Evolutionary conservation across 805 yeast genomes (phyloP).

Genomic region (Priceomyces melissophilus): DNA sequence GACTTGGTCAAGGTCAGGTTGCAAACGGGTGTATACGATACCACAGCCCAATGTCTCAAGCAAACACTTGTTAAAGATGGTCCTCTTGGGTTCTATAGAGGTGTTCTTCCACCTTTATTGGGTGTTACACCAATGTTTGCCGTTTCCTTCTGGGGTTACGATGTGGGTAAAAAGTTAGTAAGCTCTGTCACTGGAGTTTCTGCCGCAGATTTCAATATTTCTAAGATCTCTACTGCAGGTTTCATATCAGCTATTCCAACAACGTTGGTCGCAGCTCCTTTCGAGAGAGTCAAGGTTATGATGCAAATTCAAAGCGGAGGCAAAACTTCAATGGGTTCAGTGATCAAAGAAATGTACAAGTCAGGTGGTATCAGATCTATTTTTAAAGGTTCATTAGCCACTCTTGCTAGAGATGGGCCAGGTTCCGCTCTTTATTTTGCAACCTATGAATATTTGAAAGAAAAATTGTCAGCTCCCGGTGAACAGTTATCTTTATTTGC

Average conservation of each 20-base stretch:
- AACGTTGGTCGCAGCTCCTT: conserved; percentile 95
- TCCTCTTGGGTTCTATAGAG: conserved; percentile 79
- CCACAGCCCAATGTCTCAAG: conserved; percentile 65
- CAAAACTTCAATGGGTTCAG: conserved; percentile 51
- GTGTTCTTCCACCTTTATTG: conserved; percentile 89
- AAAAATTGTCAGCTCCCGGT: conserved; percentile 52
- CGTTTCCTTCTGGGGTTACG: conserved; percentile 97
- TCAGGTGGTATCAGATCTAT: conserved; percentile 83
- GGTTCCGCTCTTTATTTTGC: conserved; percentile 96
- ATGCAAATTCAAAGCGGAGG: conserved; percentile 67
- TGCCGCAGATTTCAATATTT: conserved; percentile 49
- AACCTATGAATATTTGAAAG: conserved; percentile 81
- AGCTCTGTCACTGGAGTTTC: conserved; percentile 36
- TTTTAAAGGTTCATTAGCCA: conserved; percentile 88
- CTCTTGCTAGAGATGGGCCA: conserved; percentile 95
- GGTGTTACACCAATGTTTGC: conserved; percentile 99
- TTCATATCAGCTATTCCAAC: conserved; percentile 93
- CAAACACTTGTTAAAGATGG: conserved; percentile 74
- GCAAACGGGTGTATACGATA: conserved; percentile 72
- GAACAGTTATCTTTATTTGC: conserved; percentile 65
- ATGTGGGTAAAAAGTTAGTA: conserved; percentile 80
- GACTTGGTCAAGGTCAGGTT: conserved; percentile 89
- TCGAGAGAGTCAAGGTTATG: conserved; percentile 92
- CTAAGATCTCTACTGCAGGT: conserved; percentile 85
- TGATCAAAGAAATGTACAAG: conserved; percentile 62